Conservation (phyloP, 2,329 filamentous ascomycete genomes). For the Penicillium brevicompactum region DNA sequence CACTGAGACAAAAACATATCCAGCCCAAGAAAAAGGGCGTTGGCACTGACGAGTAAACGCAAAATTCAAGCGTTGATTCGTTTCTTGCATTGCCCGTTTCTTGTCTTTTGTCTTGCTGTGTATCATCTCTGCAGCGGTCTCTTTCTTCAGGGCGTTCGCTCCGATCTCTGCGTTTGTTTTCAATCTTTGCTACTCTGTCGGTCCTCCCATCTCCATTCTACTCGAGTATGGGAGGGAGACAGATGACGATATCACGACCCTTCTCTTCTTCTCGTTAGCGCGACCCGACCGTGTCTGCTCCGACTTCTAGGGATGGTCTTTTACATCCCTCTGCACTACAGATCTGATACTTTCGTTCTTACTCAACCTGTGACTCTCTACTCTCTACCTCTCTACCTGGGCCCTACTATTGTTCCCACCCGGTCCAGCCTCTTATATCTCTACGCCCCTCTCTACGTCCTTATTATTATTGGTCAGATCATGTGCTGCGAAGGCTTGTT, state of each 20-base stretch:
- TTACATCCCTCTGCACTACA: conserved; percentile 8
- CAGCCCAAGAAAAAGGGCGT: conserved; percentile 44
- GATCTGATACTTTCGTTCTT: conserved; percentile 4
- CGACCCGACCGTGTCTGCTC: conserved; percentile 23
- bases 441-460: not conserved
- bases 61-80: conserved; percentile 20
- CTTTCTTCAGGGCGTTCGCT: not conserved
- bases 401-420: conserved; percentile 4
- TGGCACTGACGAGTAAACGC: conserved; percentile 32
- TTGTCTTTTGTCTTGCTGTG: conserved; percentile 4
- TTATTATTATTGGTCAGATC: not conserved
- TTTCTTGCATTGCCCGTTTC: conserved; percentile 5
- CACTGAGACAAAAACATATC: conserved; percentile 39
- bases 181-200: conserved; percentile 6
- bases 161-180: not conserved
- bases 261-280: conserved; percentile 26
- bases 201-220: not conserved
- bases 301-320: conserved; percentile 27
- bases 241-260: conserved; percentile 38
- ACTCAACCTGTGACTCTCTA: conserved; percentile 2
- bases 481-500: conserved; percentile 7
- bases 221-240: conserved; percentile 3
- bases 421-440: not conserved
- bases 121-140: conserved; percentile 7
- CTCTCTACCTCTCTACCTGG: not conserved